A percentile compares a stretch with the other conserved stretches of the same genome.
Conservation (phyloP, 192 early-diverging fungal species). For the Coemansia furcata region DNA sequence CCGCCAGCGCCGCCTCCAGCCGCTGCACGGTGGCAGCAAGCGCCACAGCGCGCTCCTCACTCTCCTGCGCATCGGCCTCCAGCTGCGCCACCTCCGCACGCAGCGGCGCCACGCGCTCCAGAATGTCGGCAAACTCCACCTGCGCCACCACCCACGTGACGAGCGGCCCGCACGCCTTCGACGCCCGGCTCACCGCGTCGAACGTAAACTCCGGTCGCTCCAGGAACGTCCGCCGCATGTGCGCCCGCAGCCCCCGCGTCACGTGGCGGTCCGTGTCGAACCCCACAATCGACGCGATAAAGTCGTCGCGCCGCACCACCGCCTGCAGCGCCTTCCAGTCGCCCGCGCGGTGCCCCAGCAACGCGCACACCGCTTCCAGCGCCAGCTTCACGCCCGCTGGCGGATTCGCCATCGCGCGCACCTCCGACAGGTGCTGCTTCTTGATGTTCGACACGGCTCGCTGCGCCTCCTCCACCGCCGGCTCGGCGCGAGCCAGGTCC, state of each 20-base stretch:
- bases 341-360: constrained; percentile 82
- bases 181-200: constrained; percentile 94
- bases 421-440: constrained; percentile 94
- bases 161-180: constrained; percentile 97
- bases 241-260: constrained; percentile 72
- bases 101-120: constrained; percentile 93
- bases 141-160: constrained; percentile 98
- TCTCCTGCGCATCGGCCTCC: constrained; percentile 71
- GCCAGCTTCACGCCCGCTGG: constrained; percentile 94
- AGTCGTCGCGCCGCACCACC: constrained; percentile 92
- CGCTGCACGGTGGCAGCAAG: constrained; percentile 79
- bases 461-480: constrained; percentile 94
- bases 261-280: constrained; percentile 88
- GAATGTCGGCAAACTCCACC: constrained; percentile 87
- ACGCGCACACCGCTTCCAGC: constrained; percentile 94
- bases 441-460: constrained; percentile 93
- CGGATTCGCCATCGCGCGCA: constrained; percentile 95
- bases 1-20: constrained; percentile 82
- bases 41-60: constrained; percentile 66
- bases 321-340: constrained; percentile 92
- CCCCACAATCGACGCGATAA: constrained; percentile 95
- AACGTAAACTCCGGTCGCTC: constrained; percentile 87
- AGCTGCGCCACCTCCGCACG: constrained; percentile 87
- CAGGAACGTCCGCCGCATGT: constrained; percentile 76
- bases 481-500: constrained; percentile 95